These are phyloP conservation scores for Amanita inopinata DNA, from an alignment of 768 basidiomycete genomes.

Conservation along the genomic window DNA sequence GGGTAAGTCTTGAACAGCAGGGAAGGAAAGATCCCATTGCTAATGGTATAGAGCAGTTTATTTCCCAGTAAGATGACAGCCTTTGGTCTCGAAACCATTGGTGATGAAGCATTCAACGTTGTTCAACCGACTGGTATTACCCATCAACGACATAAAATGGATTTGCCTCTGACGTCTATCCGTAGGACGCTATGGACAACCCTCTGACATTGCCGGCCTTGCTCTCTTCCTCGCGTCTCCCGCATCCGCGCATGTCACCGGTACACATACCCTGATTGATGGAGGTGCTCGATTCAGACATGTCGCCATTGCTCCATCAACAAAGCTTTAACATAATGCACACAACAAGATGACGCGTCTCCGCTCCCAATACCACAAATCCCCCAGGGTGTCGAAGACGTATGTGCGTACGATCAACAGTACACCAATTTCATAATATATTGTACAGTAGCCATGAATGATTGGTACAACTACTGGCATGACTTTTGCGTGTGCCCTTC, in stretches of 20 bases:
- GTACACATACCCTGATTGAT: slow-evolving; percentile 61
- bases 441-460: too few relatives aligned
- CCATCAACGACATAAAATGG: neutral
- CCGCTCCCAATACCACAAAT: too few relatives aligned
- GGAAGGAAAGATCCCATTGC: slow-evolving; percentile 7
- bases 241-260: slow-evolving; percentile 67
- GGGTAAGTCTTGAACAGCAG: slow-evolving; percentile 43
- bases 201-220: slow-evolving; percentile 65
- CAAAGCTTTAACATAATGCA: slow-evolving; percentile 22
- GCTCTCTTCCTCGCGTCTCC: slow-evolving; percentile 61
- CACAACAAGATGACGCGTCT: too few relatives aligned
- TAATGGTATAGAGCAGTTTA: slow-evolving; percentile 30
- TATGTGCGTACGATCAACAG: too few relatives aligned
- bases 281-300: slow-evolving; percentile 41
- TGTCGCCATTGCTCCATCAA: slow-evolving; percentile 19
- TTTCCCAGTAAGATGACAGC: slow-evolving; percentile 86
- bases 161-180: slow-evolving; percentile 3
- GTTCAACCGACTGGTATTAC: slow-evolving; percentile 54
- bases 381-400: too few relatives aligned
- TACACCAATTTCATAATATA: neutral
- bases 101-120: slow-evolving; percentile 40
- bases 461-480: neutral
- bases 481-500: neutral
- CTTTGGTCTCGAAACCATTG: slow-evolving; percentile 47
- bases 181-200: slow-evolving; percentile 53